Conservation (phyloP, 2,329 filamentous ascomycete species). For the Pezicula carpinea region DNA sequence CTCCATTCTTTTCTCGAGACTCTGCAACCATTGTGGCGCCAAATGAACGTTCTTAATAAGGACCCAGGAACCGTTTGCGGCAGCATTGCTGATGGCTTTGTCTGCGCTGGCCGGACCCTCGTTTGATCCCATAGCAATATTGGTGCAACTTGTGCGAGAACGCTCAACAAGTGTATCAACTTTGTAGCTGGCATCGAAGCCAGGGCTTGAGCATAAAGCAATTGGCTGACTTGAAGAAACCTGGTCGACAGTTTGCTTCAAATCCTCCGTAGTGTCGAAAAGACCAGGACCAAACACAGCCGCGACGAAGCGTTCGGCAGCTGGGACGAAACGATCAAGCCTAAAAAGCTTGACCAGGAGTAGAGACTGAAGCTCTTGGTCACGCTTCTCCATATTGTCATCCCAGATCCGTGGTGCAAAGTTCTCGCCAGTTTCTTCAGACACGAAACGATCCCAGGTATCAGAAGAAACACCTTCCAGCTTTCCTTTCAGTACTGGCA, state of each 20-base stretch:
- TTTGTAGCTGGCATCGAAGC: constrained; percentile 98
- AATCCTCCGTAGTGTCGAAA: constrained; percentile 79
- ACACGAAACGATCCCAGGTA: constrained; percentile 78
- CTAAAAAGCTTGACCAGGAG: constrained; percentile 92
- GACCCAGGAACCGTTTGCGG: constrained; percentile 90
- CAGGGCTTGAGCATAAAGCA: constrained; percentile 87
- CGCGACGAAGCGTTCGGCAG: constrained; percentile 84
- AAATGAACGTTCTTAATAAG: constrained; percentile 98
- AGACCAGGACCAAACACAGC: constrained; percentile 80
- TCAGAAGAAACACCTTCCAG: constrained; percentile 56
- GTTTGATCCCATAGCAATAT: constrained; percentile 98
- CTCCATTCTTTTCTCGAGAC: constrained; percentile 93
- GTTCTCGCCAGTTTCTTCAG: constrained; percentile 81
- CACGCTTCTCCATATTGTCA: constrained; percentile 56
- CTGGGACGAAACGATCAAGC: constrained; percentile 89
- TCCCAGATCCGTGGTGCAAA: constrained; percentile 75
- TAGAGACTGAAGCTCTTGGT: constrained; percentile 77
- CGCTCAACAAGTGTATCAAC: constrained; percentile 91
- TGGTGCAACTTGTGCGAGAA: constrained; percentile 77
- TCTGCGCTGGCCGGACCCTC: constrained; percentile 90
- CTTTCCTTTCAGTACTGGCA: constrained; percentile 69
- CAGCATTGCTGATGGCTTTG: constrained; percentile 90
- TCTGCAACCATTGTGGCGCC: constrained; percentile 93
- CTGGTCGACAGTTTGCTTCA: constrained; percentile 78
- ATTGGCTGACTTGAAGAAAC: constrained; percentile 82